Base-by-base conservation (phyloP, 306 rosid genomes). In the Sechiopsis laciniata region DNA sequence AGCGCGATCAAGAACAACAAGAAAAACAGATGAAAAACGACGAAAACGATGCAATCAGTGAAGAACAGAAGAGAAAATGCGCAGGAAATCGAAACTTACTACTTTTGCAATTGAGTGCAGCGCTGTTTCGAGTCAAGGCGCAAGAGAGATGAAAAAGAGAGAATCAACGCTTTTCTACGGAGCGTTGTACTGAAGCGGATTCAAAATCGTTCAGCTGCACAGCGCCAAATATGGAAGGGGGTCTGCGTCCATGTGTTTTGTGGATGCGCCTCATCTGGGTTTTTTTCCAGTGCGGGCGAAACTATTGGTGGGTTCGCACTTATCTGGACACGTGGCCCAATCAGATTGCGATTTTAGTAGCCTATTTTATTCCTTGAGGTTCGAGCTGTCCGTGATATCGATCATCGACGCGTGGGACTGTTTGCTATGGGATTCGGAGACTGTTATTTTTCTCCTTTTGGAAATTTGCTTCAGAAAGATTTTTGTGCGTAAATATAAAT, bases 191-290 rank as follows among this genome's bases (percentile, higher is more conserved):
- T 55, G 64, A 56, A 32, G 64, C 63, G 15, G 75, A 83, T 67
- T 81, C 77, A 59, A 88, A 32, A 83, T 81, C 75, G 79, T 17
- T 10, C 15, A 64, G 22, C 71, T 10, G 71, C 71, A 79, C 72
- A 81, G 69, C 75, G 65, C 96, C 85, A 88, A 83, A 82, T 85
- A 86, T 79, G 97, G 96, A 89, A 91, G 90, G 72, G 72, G 91
- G 72, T 19, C 72, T 11, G 53, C 77, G 80, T 72, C 16, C 32
- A 32, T 2, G 74, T 19, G 80, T 40, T 71, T 78, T 56, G 73
- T 16, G 46, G 9, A 17, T 32, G 37, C 37, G 37, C 37, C 37
- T 32, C 37, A 2, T 35, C 85, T 12, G 15, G 58, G 78, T 26
- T 57, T 20, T 55, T 22, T 17, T 55, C 45, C 26, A 10, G 9